Evolutionary conservation across 441 rosid genomes (phyloP).

Genomic region (Brassica balearica): DNA sequence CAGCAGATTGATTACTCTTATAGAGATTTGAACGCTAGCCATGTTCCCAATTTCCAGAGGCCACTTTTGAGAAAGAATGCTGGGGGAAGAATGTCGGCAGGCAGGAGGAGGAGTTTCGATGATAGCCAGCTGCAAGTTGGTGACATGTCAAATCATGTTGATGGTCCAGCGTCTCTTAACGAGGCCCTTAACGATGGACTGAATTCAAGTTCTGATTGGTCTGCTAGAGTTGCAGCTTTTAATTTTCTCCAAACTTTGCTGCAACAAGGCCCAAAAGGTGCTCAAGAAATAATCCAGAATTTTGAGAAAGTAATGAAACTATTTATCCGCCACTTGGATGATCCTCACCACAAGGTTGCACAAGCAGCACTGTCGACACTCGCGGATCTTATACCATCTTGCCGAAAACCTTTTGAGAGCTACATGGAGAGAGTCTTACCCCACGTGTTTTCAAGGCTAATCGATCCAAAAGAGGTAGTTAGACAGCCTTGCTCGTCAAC

Average conservation of each 20-base stretch:
- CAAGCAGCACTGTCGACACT: conserved; percentile 98
- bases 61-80: conserved; percentile 91
- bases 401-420: conserved; percentile 95
- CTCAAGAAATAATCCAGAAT: conserved; percentile 90
- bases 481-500: conserved; percentile 90
- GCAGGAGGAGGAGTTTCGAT: conserved; percentile 96
- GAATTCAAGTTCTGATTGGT: conserved; percentile 93
- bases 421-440: conserved; percentile 97
- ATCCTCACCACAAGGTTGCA: conserved; percentile 99
- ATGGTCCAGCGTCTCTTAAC: conserved; percentile 84
- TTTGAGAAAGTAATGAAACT: conserved; percentile 99
- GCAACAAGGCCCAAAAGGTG: conserved; percentile 93
- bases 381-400: conserved; percentile 89
- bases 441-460: conserved; percentile 93
- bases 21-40: conserved; percentile 72
- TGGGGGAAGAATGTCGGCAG: conserved; percentile 79
- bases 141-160: conserved; percentile 79
- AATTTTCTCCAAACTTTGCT: conserved; percentile 79
- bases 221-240: conserved; percentile 94
- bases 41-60: conserved; percentile 96
- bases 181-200: conserved; percentile 94
- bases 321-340: conserved; percentile 97
- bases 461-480: conserved; percentile 97
- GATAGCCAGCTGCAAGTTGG: conserved; percentile 84
- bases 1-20: conserved; percentile 66